A percentile compares a stretch with the other conserved stretches of the same genome.
Evolutionary conservation across 1,139 yeast genomes (phyloP).

Genomic region (Pichia inconspicua): DNA sequence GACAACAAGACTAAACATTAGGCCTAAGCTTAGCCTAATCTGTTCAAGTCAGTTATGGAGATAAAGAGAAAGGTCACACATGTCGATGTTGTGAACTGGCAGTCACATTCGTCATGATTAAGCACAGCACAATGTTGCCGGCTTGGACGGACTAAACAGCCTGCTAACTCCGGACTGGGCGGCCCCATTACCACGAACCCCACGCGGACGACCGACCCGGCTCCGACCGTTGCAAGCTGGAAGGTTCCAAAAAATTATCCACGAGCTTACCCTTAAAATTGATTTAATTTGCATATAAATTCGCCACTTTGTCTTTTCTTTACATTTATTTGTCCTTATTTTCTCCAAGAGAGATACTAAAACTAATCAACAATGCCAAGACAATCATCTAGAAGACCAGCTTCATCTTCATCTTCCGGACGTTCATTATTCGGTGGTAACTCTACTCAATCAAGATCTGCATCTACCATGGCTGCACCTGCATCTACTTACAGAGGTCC

Average conservation of each 20-base stretch:
- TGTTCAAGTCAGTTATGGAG: no score
- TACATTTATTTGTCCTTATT: not conserved
- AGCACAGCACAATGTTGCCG: no score
- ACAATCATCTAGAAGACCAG: slow-evolving; percentile 57
- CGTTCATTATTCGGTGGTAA: slow-evolving; percentile 18
- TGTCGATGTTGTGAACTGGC: no score
- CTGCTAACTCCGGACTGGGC: not conserved
- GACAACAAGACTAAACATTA: no score
- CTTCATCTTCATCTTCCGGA: slow-evolving; percentile 31
- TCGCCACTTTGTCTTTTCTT: not conserved
- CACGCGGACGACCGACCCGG: not conserved
- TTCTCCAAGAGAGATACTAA: not conserved
- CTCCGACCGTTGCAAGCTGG: not conserved
- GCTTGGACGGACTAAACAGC: no score
- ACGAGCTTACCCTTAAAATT: not conserved
- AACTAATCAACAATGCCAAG: slow-evolving; percentile 39
- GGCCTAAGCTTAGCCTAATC: no score
- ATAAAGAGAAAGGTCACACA: no score
- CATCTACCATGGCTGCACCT: slow-evolving; percentile 37
- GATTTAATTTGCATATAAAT: not conserved
- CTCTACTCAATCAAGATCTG: slow-evolving; percentile 29
- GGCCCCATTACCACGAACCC: not conserved
- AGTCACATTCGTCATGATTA: no score
- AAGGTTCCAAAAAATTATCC: not conserved
- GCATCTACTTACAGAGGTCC: slow-evolving; percentile 19